Evolutionary conservation across 2,329 filamentous ascomycete species (phyloP).

Genomic region (Colletotrichum liaoningense): DNA sequence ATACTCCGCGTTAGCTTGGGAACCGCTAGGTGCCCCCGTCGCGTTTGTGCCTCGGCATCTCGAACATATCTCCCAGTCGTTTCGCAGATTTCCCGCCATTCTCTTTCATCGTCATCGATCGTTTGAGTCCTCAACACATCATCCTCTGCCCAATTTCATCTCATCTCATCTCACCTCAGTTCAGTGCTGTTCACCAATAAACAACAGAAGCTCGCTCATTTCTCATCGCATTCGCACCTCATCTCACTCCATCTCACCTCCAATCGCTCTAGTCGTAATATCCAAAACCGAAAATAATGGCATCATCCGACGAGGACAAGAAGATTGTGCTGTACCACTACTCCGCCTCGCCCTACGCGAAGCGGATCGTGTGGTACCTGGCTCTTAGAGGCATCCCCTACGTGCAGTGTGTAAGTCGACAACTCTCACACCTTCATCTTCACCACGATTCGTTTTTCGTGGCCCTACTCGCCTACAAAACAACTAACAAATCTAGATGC

Average conservation of each 20-base stretch:
- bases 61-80: background rate
- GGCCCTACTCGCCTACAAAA: background rate
- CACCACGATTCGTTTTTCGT: no score
- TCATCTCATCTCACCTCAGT: background rate
- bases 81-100: background rate
- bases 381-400: conserved; percentile 73
- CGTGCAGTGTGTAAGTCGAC: conserved; percentile 71
- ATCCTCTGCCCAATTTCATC: background rate
- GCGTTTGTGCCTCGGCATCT: conserved; percentile 29
- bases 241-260: background rate
- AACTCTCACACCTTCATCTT: background rate
- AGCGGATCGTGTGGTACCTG: conserved; percentile 75
- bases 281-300: conserved; percentile 6
- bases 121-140: background rate
- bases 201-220: no score
- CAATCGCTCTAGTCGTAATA: background rate
- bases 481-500: conserved; percentile 57
- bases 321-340: conserved; percentile 75
- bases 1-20: background rate
- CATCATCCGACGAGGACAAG: background rate
- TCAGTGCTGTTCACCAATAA: no score
- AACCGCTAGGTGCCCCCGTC: background rate
- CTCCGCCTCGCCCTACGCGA: conserved; percentile 72
- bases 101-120: conserved; percentile 9
- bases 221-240: no score